These are phyloP conservation scores for Stemphylium beticola DNA, from an alignment of 2,329 filamentous ascomycete species.

Conservation along the genomic window DNA sequence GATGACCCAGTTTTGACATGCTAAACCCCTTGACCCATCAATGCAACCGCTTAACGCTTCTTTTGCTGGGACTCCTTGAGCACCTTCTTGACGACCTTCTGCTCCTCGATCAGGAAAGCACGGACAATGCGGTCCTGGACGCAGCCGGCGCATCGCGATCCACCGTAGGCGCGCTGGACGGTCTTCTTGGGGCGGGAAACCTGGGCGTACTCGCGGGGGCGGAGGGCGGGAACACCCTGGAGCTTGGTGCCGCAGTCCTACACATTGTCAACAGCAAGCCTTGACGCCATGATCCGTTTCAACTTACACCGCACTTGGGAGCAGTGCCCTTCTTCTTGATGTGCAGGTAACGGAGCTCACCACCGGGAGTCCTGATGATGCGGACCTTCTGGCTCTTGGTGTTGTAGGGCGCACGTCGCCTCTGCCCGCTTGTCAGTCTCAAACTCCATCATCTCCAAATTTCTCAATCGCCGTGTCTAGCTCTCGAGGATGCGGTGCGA, in stretches of 20 bases:
- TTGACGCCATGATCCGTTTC: neutral
- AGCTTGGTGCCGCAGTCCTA: slow-evolving; percentile 99
- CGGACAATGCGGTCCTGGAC: slow-evolving; percentile 97
- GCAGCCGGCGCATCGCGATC: slow-evolving; percentile 97
- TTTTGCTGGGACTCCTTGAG: slow-evolving; percentile 96
- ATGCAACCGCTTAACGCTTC: slow-evolving; percentile 54
- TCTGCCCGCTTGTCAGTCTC: slow-evolving; percentile 52
- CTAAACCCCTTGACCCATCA: slow-evolving; percentile 34
- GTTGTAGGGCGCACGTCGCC: slow-evolving; percentile 78
- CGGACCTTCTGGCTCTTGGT: slow-evolving; percentile 97
- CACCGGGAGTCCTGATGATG: slow-evolving; percentile 78
- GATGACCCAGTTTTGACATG: slow-evolving; percentile 48
- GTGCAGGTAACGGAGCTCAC: slow-evolving; percentile 94
- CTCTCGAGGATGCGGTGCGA: slow-evolving; percentile 29
- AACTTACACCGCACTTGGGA: slow-evolving; percentile 76
- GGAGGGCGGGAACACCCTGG: slow-evolving; percentile 94
- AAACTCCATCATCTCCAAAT: slow-evolving; percentile 6
- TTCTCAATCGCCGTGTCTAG: slow-evolving; percentile 12
- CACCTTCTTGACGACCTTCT: slow-evolving; percentile 99
- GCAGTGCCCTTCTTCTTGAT: slow-evolving; percentile 99
- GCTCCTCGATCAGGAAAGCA: slow-evolving; percentile 99
- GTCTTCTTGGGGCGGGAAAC: slow-evolving; percentile 99
- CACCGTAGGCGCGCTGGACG: slow-evolving; percentile 95
- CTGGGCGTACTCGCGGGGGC: slow-evolving; percentile 95
- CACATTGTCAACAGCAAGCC: slow-evolving; percentile 30